phyloP scores from a whole-genome alignment of 208 protist species.

The Wallacemonas rigidus region DNA sequence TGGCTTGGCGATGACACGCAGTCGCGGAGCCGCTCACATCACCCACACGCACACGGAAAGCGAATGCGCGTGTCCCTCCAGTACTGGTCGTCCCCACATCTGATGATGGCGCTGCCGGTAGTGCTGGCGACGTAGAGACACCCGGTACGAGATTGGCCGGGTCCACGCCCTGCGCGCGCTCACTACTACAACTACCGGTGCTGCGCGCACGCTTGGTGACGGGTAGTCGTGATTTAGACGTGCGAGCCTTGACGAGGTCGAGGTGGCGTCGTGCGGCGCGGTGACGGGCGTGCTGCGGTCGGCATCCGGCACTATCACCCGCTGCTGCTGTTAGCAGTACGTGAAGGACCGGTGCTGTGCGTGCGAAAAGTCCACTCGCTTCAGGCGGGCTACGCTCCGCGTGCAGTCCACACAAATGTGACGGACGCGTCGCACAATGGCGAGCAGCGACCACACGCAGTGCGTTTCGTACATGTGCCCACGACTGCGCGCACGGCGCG shows the following conservation, averaged over 20 bases:
- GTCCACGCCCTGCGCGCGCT: background rate
- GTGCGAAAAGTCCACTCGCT: no score
- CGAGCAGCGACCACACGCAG: no score
- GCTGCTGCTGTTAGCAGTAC: no score
- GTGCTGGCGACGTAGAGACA: background rate
- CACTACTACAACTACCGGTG: background rate
- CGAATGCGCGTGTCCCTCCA: background rate
- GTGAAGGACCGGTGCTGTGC: no score
- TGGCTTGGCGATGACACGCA: no score
- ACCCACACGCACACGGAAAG: slow-evolving; percentile 2
- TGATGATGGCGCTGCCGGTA: background rate
- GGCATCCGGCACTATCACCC: no score
- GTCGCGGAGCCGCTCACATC: background rate
- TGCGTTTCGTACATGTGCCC: no score
- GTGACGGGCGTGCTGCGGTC: background rate
- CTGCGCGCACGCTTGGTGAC: background rate
- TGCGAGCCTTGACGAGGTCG: background rate
- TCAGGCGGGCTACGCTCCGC: no score
- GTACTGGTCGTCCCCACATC: background rate
- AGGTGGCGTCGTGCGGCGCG: background rate
- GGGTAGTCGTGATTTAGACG: background rate
- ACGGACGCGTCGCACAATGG: no score
- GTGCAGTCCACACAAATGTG: no score
- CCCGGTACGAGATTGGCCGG: background rate
- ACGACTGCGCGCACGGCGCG: no score